Evolutionary conservation across 441 rosid species (phyloP), one percentile per base, ranked within the genome.

Genomic region (Rhodomyrtus psidioides): DNA sequence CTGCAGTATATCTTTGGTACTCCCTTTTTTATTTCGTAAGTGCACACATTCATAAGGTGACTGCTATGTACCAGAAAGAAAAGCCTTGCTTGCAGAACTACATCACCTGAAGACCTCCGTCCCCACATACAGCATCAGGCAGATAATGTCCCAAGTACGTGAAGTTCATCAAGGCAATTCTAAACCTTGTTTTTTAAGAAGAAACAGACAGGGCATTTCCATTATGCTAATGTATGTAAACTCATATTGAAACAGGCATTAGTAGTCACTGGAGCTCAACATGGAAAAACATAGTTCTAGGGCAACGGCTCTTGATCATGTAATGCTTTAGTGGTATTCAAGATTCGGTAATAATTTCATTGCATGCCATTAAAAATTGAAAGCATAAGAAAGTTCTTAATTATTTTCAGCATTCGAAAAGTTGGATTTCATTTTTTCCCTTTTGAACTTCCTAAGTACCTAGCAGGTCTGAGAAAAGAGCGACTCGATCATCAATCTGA

Each of bases 281-380:
- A 21, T 39, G 79, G n/a, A 39, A 39, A 0, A 70, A 21, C n/a
- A 39, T 39, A 70, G 0, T 0, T 1, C 51, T 70, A 10, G 9
- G 0, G 0, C 49, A 21, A 70, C 0, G 0, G 79, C 44, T 70
- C 79, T 70, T 70, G 79, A 39, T 70, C 51, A 6, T 39, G 7
- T 10, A 39, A 70, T 0, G 4, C n/a, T 65, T 19, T 9, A 65
- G 0, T 0, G 46, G 76, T 65, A 65, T 9, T 30, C 0, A 0
- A 39, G 79, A 39, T 0, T 4, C 0, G 0, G 5, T 1, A 39
- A 70, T 9, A 39, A 39, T 70, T 70, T 70, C 21, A 70, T 70
- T 1, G 0, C 9, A 10, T 0, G 8, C 51, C 16, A 39, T 21
- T 39, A 39, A 70, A 70, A 2, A 39, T 2, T 0, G 0, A 70